Base-by-base conservation (phyloP, 257 asterid species). In the Paulownia fortunei region DNA sequence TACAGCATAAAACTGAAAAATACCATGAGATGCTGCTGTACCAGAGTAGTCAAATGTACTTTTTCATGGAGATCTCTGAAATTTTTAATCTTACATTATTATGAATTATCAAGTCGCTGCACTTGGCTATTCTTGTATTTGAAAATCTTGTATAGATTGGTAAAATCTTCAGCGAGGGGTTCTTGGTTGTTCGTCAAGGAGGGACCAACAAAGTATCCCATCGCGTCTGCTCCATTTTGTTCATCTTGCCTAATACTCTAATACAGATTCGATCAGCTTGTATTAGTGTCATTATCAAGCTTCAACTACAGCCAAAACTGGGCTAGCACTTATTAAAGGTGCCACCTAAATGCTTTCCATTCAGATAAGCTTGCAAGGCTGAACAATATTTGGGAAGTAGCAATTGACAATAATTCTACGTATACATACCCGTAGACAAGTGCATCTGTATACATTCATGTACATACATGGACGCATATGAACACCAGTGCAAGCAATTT, bases 21-120 rank as follows among this genome's bases (percentile, higher is more conserved):
- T 56, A 51, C 58, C 37, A 42, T 11, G 73, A 36, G 59, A 37
- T 51, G 51, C 39, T 47, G 37, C 37, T 65, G 32, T 26, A 12
- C 47, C 44, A 19, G 58, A 54, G 72, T 58, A 66, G 60, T 51
- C 37, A 73, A 55, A 39, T 21, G 3, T 21, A 68, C 54, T 47
- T 10, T 58, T 12, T 54, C 61, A 72, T 78, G 80, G 79, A 63
- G 58, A 24, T 19, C 52, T 69, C 39, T 18, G 46, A 32, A 18
- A 32, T 47, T 26, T 59, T 61, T 36, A 24, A 55, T 58, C 19
- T 56, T 24, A 47, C 54, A 30, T 54, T 44, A 70, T 49, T 39
- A 5, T 36, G 56, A 19, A 12, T 58, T 36, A 72, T 72, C 7
- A 18, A 34, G 36, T 61, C 12, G 27, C 51, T 23, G 46, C 16